Evolutionary conservation across 2,329 filamentous ascomycete genomes (phyloP).

Genomic region (Colletotrichum lupini): DNA sequence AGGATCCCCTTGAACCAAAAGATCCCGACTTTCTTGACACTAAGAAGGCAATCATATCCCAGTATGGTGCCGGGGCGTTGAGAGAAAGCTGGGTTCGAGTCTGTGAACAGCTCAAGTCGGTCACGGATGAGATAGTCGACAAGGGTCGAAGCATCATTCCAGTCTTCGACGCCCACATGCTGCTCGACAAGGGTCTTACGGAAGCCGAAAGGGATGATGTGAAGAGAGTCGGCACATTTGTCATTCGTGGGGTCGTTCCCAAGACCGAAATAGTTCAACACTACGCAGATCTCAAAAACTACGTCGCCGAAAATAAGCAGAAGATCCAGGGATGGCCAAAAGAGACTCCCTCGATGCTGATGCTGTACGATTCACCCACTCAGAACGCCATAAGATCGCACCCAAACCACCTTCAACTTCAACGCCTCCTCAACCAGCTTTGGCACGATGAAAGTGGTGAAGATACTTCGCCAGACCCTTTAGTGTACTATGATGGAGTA

Average conservation of each 20-base stretch:
- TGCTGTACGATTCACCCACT: constrained; percentile 51
- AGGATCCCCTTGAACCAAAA: constrained; percentile 21
- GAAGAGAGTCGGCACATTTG: constrained; percentile 40
- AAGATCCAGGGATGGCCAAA: constrained; percentile 48
- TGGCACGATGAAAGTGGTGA: constrained; percentile 47
- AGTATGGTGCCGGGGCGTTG: constrained; percentile 50
- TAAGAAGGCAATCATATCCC: constrained; percentile 48
- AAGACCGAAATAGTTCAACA: constrained; percentile 39
- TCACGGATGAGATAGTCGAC: constrained; percentile 50
- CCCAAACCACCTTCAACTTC: constrained; percentile 49
- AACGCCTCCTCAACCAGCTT: constrained; percentile 49
- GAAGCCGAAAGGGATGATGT: constrained; percentile 40
- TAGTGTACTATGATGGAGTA: constrained; percentile 52
- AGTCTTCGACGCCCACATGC: constrained; percentile 42
- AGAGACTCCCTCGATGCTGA: constrained; percentile 51
- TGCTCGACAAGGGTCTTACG: constrained; percentile 40
- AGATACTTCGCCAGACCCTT: constrained; percentile 46
- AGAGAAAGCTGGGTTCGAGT: constrained; percentile 50
- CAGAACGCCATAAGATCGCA: constrained; percentile 51
- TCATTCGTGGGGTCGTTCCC: constrained; percentile 38
- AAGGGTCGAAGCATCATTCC: constrained; percentile 48
- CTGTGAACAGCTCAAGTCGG: constrained; percentile 46
- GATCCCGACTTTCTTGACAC: constrained; percentile 41
- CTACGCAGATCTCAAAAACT: constrained; percentile 46
- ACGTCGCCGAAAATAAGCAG: constrained; percentile 46